Evolutionary conservation across 116 monocot species (phyloP), one percentile per base, ranked within the genome.

Genomic region (Trichopus zeylanicus): DNA sequence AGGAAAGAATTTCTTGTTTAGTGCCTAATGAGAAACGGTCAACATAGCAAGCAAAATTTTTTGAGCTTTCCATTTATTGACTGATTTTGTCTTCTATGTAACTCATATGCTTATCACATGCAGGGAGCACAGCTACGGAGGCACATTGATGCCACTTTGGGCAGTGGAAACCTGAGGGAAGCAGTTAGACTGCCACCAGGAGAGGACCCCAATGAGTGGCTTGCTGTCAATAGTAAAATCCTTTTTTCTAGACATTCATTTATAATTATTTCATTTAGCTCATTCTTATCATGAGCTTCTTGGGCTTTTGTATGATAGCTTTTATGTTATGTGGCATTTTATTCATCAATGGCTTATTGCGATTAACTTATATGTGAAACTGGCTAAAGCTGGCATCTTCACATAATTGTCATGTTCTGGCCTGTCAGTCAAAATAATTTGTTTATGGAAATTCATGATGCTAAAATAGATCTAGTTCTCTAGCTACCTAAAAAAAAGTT

Each of bases 131-230:
- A 89, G 46, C 88, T 94, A n/a, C 63, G 89, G 39, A 86, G 82
- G 64, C 89, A 89, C 54, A 94, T 94, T 53, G 93, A 94, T 78
- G 93, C 93, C 60, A 94, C 93, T 56, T 67, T 94, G 29, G 93
- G 93, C 22, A 94, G 93, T 85, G 93, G 93, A 53, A 94, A 94
- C 73, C 76, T 94, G 61, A 77, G 83, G 71, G 93, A 94, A 78
- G 93, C 89, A 31, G 93, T 94, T 30, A 80, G 93, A 46, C 80
- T 94, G 54, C 93, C 93, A 8, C 93, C 86, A 59, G 93, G 93
- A 42, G 93, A 94, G 67, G 93, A 94, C 69, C 48, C 68, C 15
- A 75, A 94, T 69, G 93, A 94, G 63, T 94, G 93, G 93, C 89
- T 94, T 73, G 93, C 93, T 53, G 93, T 94, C 62, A 94, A 94